Percentiles rank a stretch among this genome's conserved stretches.
phyloP scores from a whole-genome alignment of 257 asterid genomes.

The Nyctanthes arbortristis region DNA sequence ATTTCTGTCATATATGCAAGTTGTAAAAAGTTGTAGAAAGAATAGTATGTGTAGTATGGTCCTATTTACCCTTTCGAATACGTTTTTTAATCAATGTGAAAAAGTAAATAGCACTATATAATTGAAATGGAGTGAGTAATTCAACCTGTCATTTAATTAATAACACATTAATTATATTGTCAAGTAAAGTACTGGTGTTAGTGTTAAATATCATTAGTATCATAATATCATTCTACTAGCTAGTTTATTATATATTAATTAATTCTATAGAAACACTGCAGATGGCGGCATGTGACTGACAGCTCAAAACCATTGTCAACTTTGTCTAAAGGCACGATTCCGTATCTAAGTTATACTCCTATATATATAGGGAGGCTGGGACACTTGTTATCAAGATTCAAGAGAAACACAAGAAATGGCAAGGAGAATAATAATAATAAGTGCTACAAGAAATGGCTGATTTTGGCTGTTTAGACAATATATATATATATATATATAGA shows the following conservation, averaged over 20 bases:
- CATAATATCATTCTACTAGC: too few species aligned
- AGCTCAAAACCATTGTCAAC: background rate
- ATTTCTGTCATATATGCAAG: too few species aligned
- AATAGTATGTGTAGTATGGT: too few species aligned
- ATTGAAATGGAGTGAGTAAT: too few species aligned
- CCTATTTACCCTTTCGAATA: too few species aligned
- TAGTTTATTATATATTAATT: too few species aligned
- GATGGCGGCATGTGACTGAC: conserved; percentile 21
- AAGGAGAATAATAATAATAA: background rate
- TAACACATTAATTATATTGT: too few species aligned
- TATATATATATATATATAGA: background rate
- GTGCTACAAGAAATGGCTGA: background rate
- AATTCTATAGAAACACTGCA: background rate
- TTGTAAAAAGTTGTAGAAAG: too few species aligned
- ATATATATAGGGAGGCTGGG: background rate
- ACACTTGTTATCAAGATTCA: background rate
- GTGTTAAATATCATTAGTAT: background rate
- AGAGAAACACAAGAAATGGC: background rate
- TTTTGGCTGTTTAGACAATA: background rate
- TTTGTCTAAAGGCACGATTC: background rate
- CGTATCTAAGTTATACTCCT: background rate
- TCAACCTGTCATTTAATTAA: too few species aligned
- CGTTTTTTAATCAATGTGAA: too few species aligned
- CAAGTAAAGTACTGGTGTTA: too few species aligned
- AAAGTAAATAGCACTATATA: too few species aligned